These are phyloP conservation scores for Blepharisma japonicum DNA, from an alignment of 73 alveolate species.

Conservation along the genomic window DNA sequence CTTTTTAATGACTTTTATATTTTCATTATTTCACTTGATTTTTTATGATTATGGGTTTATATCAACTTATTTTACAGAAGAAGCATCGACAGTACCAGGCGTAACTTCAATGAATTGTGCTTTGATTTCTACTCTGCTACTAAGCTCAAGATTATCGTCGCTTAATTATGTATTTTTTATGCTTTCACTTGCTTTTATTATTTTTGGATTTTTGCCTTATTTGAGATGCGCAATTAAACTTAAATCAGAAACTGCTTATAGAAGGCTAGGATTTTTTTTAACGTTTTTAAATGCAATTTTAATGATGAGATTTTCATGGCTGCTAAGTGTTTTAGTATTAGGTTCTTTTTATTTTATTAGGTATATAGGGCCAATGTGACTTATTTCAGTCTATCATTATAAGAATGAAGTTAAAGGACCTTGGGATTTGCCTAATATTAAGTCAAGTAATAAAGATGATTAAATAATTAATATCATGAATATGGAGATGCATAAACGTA, in stretches of 20 bases:
- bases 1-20: slow-evolving; percentile 21
- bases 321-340: neutral
- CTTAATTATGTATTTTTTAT: neutral
- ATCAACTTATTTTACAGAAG: neutral
- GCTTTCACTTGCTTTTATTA: neutral
- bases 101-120: slow-evolving; percentile 2
- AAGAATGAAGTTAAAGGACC: slow-evolving; percentile 24
- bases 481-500: too few relatives aligned
- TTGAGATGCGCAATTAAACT: neutral
- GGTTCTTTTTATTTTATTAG: neutral
- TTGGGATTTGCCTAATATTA: slow-evolving; percentile 16
- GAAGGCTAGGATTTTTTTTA: neutral
- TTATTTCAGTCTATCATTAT: slow-evolving; percentile 5
- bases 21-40: neutral
- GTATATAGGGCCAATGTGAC: slow-evolving; percentile 24
- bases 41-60: slow-evolving; percentile 14
- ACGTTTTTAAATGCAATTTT: neutral
- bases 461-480: too few relatives aligned
- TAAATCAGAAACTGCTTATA: neutral
- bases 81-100: neutral
- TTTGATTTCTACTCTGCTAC: neutral
- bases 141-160: neutral
- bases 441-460: neutral
- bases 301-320: neutral
- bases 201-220: slow-evolving; percentile 18